Percentiles rank a stretch among this genome's conserved stretches.
Evolutionary conservation across 352 stramenopile genomes (phyloP).

Genomic region (Phytopythium mirpurense): DNA sequence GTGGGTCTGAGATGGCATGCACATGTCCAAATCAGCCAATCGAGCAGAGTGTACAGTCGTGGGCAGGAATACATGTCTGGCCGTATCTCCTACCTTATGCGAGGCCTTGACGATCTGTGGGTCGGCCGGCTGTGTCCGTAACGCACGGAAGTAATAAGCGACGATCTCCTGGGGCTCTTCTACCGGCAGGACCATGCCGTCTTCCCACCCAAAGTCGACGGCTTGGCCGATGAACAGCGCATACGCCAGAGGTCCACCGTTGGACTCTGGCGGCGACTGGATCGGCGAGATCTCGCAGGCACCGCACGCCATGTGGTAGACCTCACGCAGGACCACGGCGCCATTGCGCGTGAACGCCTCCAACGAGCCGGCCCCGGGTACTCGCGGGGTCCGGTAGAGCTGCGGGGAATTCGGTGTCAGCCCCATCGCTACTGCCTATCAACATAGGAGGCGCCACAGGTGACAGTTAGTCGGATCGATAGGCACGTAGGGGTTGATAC

Average conservation of each 20-base stretch:
- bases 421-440: neutral
- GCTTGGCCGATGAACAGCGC: slow-evolving; percentile 1
- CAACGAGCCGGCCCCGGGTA: neutral
- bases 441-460: too few species aligned
- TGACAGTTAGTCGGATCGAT: neutral
- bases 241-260: neutral
- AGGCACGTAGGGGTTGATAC: too few species aligned
- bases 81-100: slow-evolving; percentile 4
- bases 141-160: neutral
- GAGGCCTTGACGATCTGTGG: neutral
- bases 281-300: neutral
- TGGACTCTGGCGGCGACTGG: neutral
- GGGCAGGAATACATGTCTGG: too few species aligned
- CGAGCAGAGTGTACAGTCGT: neutral
- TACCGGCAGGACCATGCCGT: neutral
- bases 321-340: slow-evolving; percentile 1
- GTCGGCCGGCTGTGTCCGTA: neutral
- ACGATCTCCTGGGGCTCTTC: neutral
- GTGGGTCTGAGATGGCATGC: neutral
- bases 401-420: neutral
- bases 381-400: neutral
- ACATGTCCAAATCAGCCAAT: neutral
- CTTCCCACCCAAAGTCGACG: neutral
- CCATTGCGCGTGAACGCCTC: slow-evolving; percentile 3
- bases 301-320: slow-evolving; percentile 2